A percentile compares a stretch with the other conserved stretches of the same genome.
phyloP scores from a whole-genome alignment of 495 filamentous ascomycete species.

The Hyphodiscus hymeniophilus region DNA sequence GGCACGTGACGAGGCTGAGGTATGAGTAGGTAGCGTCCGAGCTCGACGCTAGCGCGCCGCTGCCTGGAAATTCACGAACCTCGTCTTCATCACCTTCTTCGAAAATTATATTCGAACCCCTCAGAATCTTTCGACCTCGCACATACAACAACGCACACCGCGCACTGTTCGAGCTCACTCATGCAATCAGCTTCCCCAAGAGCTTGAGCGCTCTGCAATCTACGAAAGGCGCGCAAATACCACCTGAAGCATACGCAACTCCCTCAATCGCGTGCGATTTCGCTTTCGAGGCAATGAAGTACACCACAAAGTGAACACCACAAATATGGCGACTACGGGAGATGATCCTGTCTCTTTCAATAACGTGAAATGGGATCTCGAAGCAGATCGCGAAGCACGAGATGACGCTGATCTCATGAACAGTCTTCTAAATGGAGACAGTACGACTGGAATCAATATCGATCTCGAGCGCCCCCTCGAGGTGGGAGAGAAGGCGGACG shows the following conservation, averaged over 20 bases:
- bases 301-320: neutral
- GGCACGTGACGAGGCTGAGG: no score
- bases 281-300: neutral
- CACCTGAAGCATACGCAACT: neutral
- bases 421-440: slow-evolving; percentile 21
- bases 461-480: slow-evolving; percentile 14
- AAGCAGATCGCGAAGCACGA: slow-evolving; percentile 11
- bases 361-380: slow-evolving; percentile 14
- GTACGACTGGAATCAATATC: slow-evolving; percentile 23
- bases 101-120: no score
- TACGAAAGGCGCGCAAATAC: neutral
- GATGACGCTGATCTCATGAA: slow-evolving; percentile 10
- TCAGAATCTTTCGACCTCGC: no score
- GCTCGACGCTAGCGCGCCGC: no score
- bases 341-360: neutral
- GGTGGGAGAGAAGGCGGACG: slow-evolving; percentile 58
- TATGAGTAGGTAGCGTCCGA: no score
- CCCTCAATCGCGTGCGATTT: neutral
- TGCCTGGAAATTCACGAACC: no score
- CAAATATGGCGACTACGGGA: slow-evolving; percentile 2
- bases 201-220: no score
- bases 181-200: no score
- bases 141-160: no score
- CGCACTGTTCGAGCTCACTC: no score
- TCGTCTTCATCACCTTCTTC: no score